Evolutionary conservation across 768 basidiomycete genomes (phyloP).

Genomic region (Asterophora lycoperdoides): DNA sequence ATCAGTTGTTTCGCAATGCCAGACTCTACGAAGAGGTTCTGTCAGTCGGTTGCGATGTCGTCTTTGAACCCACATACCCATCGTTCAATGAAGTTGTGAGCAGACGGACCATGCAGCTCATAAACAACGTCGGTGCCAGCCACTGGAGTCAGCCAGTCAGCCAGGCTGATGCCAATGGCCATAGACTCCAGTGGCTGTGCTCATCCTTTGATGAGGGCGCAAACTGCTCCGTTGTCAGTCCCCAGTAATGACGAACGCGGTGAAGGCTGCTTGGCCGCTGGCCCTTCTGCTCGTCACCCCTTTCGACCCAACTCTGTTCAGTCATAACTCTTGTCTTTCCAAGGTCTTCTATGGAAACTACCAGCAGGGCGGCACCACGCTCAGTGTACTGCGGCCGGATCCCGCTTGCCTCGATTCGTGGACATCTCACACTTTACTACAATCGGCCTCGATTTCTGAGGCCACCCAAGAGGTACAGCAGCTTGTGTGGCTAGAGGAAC

Average conservation of each 20-base stretch:
- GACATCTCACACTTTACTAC: slow-evolving; percentile 23
- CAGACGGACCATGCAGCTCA: slow-evolving; percentile 8
- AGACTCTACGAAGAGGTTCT: slow-evolving; percentile 44
- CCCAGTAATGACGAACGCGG: slow-evolving; percentile 6
- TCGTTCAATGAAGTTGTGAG: slow-evolving; percentile 8
- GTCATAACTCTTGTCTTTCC: slow-evolving; percentile 41
- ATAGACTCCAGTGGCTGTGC: slow-evolving; percentile 19
- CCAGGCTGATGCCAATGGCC: too few relatives aligned
- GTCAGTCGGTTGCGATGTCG: neutral
- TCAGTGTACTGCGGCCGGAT: slow-evolving; percentile 46
- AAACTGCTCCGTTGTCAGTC: too few relatives aligned
- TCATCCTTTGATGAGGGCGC: too few relatives aligned
- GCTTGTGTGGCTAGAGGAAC: slow-evolving; percentile 61
- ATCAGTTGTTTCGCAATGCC: slow-evolving; percentile 76
- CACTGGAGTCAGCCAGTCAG: too few relatives aligned
- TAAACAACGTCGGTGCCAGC: slow-evolving; percentile 1
- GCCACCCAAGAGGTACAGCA: slow-evolving; percentile 28
- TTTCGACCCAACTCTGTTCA: slow-evolving; percentile 36
- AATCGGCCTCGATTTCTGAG: slow-evolving; percentile 24
- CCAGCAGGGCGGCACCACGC: slow-evolving; percentile 33
- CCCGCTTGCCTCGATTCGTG: slow-evolving; percentile 36
- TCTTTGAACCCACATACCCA: slow-evolving; percentile 21
- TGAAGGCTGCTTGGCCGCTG: slow-evolving; percentile 22
- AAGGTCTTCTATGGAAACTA: slow-evolving; percentile 54
- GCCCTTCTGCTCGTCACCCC: slow-evolving; percentile 42